A percentile compares a stretch with the other conserved stretches of the same genome.
phyloP scores from a whole-genome alignment of 768 basidiomycete species.

The Piloderma croceum region DNA sequence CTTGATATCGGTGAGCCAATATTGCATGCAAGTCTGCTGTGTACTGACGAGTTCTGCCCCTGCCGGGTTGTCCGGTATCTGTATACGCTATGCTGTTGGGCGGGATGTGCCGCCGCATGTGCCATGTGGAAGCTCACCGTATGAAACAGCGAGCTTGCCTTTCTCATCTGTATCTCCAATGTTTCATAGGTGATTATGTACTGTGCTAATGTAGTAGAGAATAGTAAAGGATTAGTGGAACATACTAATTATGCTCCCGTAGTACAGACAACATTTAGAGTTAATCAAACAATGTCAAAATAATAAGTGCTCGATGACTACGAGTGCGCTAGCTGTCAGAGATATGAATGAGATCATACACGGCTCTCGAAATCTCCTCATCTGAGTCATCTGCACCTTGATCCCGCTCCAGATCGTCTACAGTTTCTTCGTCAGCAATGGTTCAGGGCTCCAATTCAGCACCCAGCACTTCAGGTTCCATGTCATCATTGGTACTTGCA shows the following conservation, averaged over 20 bases:
- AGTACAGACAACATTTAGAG: background rate
- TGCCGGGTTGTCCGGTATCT: too few relatives aligned
- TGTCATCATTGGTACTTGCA: background rate
- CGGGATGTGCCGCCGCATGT: too few relatives aligned
- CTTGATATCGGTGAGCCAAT: background rate
- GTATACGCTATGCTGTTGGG: too few relatives aligned
- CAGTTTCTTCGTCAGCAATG: background rate
- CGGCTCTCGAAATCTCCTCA: background rate
- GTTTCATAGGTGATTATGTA: too few relatives aligned
- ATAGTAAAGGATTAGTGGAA: too few relatives aligned
- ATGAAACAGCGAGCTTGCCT: too few relatives aligned
- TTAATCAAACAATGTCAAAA: background rate
- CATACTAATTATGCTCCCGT: background rate
- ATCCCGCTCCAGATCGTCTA: background rate
- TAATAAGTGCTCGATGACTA: background rate
- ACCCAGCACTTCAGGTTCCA: background rate
- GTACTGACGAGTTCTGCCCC: too few relatives aligned
- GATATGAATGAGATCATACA: background rate
- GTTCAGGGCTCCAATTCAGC: background rate
- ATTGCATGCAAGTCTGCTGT: background rate
- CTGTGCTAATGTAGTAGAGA: too few relatives aligned
- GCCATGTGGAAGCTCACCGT: too few relatives aligned
- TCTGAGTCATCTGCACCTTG: background rate
- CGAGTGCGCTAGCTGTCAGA: background rate
- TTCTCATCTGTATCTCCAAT: too few relatives aligned